These are phyloP conservation scores for Acacia crassicarpa DNA, from an alignment of 306 rosid genomes.

Conservation along the genomic window DNA sequence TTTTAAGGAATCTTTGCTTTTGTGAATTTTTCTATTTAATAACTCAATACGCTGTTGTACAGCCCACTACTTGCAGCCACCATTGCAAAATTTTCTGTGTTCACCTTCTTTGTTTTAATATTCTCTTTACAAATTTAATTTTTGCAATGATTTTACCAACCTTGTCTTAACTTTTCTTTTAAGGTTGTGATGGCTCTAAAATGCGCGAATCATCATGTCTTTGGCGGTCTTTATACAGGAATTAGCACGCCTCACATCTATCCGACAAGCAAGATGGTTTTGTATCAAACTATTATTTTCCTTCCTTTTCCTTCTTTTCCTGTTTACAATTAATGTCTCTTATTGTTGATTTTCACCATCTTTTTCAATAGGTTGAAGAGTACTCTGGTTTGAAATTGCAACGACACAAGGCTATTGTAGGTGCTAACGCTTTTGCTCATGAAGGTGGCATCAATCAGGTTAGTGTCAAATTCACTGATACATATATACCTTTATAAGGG, in stretches of 20 bases:
- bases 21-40: not conserved
- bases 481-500: not conserved
- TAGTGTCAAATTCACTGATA: slow-evolving; percentile 34
- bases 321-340: not conserved
- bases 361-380: slow-evolving; percentile 75
- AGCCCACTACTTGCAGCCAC: not conserved
- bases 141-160: not conserved
- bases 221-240: slow-evolving; percentile 77
- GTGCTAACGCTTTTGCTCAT: slow-evolving; percentile 98
- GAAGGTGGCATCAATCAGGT: slow-evolving; percentile 99
- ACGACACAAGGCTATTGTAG: slow-evolving; percentile 97
- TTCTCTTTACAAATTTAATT: not conserved
- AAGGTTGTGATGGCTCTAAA: slow-evolving; percentile 93
- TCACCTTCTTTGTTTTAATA: not conserved
- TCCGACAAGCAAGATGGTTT: slow-evolving; percentile 88
- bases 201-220: slow-evolving; percentile 62
- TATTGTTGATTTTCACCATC: slow-evolving; percentile 13
- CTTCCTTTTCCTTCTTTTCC: not conserved
- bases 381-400: slow-evolving; percentile 87
- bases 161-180: not conserved
- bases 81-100: not conserved
- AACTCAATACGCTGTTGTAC: not conserved
- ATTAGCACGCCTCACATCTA: slow-evolving; percentile 69
- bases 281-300: slow-evolving; percentile 27
- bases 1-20: not conserved